Evolutionary conservation across 2,329 filamentous ascomycete genomes (phyloP), one percentile per base, ranked within the genome.

Genomic region (Ambrosiella xylebori): DNA sequence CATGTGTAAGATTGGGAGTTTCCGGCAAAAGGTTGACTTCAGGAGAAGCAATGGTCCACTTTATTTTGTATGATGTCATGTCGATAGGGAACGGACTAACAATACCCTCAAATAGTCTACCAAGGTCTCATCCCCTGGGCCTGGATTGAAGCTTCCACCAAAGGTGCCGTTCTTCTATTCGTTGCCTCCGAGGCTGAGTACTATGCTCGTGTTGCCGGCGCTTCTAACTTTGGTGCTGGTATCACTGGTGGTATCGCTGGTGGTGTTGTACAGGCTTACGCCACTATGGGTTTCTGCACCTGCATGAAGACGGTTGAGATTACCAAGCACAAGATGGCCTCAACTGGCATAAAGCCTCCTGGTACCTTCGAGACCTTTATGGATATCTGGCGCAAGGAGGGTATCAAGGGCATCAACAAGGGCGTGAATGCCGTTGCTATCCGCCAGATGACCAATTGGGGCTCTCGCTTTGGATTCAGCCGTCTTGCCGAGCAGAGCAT

Each of bases 291-390:
- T 65, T 98, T 98, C 83, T 98, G 93, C 76, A 98, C 93, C 62
- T 98, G 93, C 81, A 98, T 98, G 93, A 98, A 98, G 84, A 98
- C 93, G 63, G 93, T 97, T 64, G 93, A 98, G 74, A 98, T 98
- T 74, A 98, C 93, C 69, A 94, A 96, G 76, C 86, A 93, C 79
- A 97, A 97, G 81, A 77, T 93, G 68, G 89, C 88, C 12, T 84
- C 88, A 39, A 64, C 82, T 49, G 93, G 93, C 65, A 81, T 84
- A 64, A 88, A 88, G 75, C 87, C 88, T 27, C 86, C 82, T n/a
- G 83, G 88, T 67, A 97, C 93, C 64, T 94, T 95, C 71, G 80
- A 82, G 65, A 97, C 93, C 61, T 98, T 98, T 73, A 93, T 91
- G 84, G 84, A 87, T 69, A 98, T 98, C 72, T 98, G 94, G 78